phyloP scores from a whole-genome alignment of 495 filamentous ascomycete genomes.

The Hypoxylon cercidicola region DNA sequence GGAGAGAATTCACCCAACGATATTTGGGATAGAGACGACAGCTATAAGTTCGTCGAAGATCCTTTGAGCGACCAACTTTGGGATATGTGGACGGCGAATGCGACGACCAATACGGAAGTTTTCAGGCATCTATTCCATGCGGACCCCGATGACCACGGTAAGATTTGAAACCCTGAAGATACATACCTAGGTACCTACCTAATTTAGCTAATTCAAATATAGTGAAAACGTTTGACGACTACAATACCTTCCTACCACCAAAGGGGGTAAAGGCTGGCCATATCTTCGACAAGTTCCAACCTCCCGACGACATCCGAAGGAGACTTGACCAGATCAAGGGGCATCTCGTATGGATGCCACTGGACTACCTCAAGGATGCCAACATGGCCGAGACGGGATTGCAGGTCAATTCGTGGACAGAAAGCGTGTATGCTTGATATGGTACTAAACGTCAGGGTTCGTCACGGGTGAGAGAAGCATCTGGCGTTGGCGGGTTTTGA shows the following conservation, averaged over 20 bases:
- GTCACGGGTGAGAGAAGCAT: not conserved
- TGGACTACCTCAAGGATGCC: conserved; percentile 85
- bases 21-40: conserved; percentile 66
- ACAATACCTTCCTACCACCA: conserved; percentile 78
- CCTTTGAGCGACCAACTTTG: conserved; percentile 83
- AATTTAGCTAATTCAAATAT: conserved; percentile 19
- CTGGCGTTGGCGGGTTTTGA: conserved; percentile 9
- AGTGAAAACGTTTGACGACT: conserved; percentile 89
- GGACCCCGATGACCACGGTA: conserved; percentile 88
- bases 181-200: too few relatives aligned
- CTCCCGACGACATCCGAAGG: conserved; percentile 72
- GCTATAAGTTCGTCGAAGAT: conserved; percentile 83
- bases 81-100: conserved; percentile 82
- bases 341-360: conserved; percentile 94
- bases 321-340: conserved; percentile 85
- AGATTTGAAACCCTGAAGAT: conserved; percentile 19
- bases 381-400: conserved; percentile 89
- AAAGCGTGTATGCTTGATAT: conserved; percentile 59
- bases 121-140: conserved; percentile 91
- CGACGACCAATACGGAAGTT: conserved; percentile 82
- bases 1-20: conserved; percentile 75
- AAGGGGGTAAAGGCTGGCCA: conserved; percentile 81
- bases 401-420: conserved; percentile 61
- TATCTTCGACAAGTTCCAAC: conserved; percentile 80
- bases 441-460: not conserved